Conservation (phyloP, 2,329 filamentous ascomycete species). For the Aureobasidium melanogenum region DNA sequence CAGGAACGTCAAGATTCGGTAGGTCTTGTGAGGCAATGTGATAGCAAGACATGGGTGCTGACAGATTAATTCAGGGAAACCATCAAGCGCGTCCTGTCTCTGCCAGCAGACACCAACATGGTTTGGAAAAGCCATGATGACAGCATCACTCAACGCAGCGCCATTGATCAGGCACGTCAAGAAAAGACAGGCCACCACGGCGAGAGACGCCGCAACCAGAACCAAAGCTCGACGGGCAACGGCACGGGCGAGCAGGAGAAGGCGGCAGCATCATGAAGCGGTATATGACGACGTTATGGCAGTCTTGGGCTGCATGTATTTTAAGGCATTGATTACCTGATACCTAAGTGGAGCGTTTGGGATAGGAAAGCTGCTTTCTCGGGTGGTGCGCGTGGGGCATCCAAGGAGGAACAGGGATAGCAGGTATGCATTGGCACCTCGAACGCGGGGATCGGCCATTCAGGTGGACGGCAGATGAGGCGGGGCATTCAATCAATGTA, state of each 20-base stretch:
- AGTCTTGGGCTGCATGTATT: background rate
- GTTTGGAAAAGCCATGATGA: conserved; percentile 95
- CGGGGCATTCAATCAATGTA: background rate
- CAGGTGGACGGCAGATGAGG: background rate
- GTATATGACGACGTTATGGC: background rate
- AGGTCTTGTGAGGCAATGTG: conserved; percentile 28
- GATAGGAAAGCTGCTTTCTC: background rate
- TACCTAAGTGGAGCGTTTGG: background rate
- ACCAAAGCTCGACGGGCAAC: conserved; percentile 7
- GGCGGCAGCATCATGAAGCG: background rate
- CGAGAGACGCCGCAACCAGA: conserved; percentile 37
- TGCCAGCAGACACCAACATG: conserved; percentile 81
- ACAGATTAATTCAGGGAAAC: conserved; percentile 60
- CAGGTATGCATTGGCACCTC: conserved; percentile 4
- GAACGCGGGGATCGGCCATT: background rate
- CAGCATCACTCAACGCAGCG: conserved; percentile 83
- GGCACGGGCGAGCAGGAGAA: conserved; percentile 9
- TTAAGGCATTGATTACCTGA: background rate
- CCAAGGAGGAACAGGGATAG: background rate
- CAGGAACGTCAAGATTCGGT: conserved; percentile 93
- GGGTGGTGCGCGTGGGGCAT: background rate
- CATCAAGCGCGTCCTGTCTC: conserved; percentile 79
- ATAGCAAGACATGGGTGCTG: conserved; percentile 7
- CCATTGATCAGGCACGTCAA: conserved; percentile 83
- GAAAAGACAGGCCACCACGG: conserved; percentile 54